Evolutionary conservation across 1,284 basidiomycete species (phyloP), one percentile per base, ranked within the genome.

Genomic region (Phenoliferia sp.): DNA sequence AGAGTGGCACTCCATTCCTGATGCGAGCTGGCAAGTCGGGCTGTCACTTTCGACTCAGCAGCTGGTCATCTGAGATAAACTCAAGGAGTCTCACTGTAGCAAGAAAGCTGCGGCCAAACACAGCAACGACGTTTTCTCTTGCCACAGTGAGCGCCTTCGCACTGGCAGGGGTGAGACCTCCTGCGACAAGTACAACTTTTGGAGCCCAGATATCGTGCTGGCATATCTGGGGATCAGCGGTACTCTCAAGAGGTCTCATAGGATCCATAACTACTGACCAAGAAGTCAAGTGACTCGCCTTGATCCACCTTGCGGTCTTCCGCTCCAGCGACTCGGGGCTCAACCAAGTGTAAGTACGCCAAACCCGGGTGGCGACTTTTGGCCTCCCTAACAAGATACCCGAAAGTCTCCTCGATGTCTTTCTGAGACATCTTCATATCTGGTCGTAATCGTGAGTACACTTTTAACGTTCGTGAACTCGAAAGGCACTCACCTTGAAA

Each of bases 281-380:
- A 26, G 31, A 64, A 52, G 33, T 65, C 64, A 7, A 63, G 55
- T 33, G 48, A 50, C 17, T 61, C 52, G 28, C 64, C 62, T 15
- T 63, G 32, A n/a, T 67, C 65, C 29, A 55, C 62, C 22, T 58
- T 62, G 12, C 54, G 31, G 26, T 32, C 57, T 26, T 33, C 59
- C 50, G 61, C 63, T 34, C 69, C 71, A 19, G 57, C 59, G 66
- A 65, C 59, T 4, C 64, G 57, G 16, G 61, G 54, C 29, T 71
- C 69, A n/a, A 74, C 71, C 26, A 83, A 77, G 73, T 88, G 87
- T 17, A 87, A 64, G 72, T 86, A 88, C 0, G 84, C 85, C 10
- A 87, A 77, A 16, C 81, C 73, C 19, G 85, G 83, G 71, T 82
- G 80, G 3, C 77, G 72, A 60, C 82, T 78, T 63, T 82, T 69